Conservation (phyloP, 495 filamentous ascomycete species). For the Echria macrotheca region DNA sequence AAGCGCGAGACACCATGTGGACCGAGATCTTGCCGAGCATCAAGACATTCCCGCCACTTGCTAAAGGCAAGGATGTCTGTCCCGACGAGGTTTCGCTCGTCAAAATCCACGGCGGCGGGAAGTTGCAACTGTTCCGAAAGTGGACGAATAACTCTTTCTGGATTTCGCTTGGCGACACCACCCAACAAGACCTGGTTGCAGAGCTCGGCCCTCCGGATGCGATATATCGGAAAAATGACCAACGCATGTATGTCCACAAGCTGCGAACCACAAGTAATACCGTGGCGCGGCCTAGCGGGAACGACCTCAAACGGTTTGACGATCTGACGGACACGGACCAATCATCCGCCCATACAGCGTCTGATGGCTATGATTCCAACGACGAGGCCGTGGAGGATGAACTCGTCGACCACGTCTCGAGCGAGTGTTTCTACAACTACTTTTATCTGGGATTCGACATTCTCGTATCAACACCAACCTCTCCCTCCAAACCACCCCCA, state of each 20-base stretch:
- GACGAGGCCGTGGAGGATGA: slow-evolving; percentile 53
- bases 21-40: slow-evolving; percentile 65
- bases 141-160: slow-evolving; percentile 52
- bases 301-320: slow-evolving; percentile 46
- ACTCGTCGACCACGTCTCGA: slow-evolving; percentile 41
- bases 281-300: slow-evolving; percentile 42
- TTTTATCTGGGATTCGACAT: slow-evolving; percentile 93
- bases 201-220: slow-evolving; percentile 93
- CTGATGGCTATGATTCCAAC: slow-evolving; percentile 58
- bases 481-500: slow-evolving; percentile 54
- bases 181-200: slow-evolving; percentile 80
- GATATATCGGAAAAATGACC: slow-evolving; percentile 89
- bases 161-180: slow-evolving; percentile 73
- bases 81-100: slow-evolving; percentile 79
- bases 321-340: slow-evolving; percentile 76
- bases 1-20: slow-evolving; percentile 70
- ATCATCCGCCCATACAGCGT: slow-evolving; percentile 68
- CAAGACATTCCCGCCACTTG: slow-evolving; percentile 38
- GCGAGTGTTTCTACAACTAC: slow-evolving; percentile 94
- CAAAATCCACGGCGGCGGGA: slow-evolving; percentile 66
- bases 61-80: slow-evolving; percentile 58
- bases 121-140: slow-evolving; percentile 66
- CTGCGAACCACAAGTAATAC: slow-evolving; percentile 43
- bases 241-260: slow-evolving; percentile 83
- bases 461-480: slow-evolving; percentile 73